Conservation (phyloP, 2,329 filamentous ascomycete genomes). For the Alternaria novae-zelandiae region DNA sequence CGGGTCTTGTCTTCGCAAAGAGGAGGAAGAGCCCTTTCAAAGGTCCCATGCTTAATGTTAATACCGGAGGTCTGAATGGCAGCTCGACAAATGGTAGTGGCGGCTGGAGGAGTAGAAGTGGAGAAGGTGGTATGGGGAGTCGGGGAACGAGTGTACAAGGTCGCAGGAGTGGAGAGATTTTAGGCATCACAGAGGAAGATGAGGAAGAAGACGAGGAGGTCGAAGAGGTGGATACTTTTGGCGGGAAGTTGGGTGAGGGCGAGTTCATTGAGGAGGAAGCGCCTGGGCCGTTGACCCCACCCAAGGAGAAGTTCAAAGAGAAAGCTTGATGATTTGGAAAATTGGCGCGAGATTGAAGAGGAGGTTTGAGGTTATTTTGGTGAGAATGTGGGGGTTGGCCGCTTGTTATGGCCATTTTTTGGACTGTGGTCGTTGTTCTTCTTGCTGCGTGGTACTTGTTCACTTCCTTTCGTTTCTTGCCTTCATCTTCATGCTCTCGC, state of each 20-base stretch:
- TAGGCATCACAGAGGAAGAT: conserved; percentile 60
- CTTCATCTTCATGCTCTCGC: neutral
- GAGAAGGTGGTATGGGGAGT: conserved; percentile 19
- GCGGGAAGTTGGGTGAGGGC: conserved; percentile 52
- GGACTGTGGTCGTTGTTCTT: neutral
- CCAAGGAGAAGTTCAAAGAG: conserved; percentile 5
- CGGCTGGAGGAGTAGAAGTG: conserved; percentile 7
- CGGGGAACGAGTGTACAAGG: conserved; percentile 67
- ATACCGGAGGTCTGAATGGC: conserved; percentile 33
- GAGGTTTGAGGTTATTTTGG: neutral
- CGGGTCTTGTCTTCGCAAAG: conserved; percentile 78
- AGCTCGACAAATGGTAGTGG: neutral
- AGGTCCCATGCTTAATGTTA: conserved; percentile 68
- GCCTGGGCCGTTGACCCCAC: conserved; percentile 9
- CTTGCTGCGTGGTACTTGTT: neutral
- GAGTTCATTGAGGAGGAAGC: conserved; percentile 41
- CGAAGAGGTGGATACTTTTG: conserved; percentile 67
- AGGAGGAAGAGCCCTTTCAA: conserved; percentile 83
- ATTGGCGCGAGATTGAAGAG: neutral
- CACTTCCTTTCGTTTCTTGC: neutral
- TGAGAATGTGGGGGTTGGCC: neutral
- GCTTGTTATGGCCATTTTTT: neutral
- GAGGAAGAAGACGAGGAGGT: conserved; percentile 54
- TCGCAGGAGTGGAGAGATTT: conserved; percentile 74
- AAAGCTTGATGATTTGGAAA: neutral